Evolutionary conservation across 2,329 filamentous ascomycete species (phyloP), one percentile per base, ranked within the genome.

Genomic region (Penicillium sp.): DNA sequence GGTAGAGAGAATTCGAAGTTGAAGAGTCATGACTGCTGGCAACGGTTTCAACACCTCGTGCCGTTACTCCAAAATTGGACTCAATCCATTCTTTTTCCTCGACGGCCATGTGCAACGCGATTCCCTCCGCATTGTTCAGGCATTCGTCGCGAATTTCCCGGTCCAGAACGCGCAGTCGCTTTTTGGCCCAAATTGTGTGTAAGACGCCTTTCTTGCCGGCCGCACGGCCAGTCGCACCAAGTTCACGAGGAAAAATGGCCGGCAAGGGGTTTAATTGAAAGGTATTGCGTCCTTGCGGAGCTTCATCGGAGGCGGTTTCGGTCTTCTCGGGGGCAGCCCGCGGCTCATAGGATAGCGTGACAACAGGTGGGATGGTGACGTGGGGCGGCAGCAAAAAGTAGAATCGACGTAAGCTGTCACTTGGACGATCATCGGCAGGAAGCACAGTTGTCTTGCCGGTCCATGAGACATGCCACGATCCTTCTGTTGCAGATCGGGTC

Each of bases 101-200:
- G 32, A 85, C 61, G 0, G 83, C 86, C 82, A 94, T 94, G 57
- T 86, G 79, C 39, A 93, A 67, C 1, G 84, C 88, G 12, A 95
- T 77, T 13, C 88, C 84, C 66, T 95, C 88, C 9, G 76, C 74
- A 57, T 93, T 94, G 46, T 73, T 70, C 51, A 74, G 75, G 57
- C 82, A 75, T 67, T 94, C 88, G 6, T 70, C 69, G 7, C 76
- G 77, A 51, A 94, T 90, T 68, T 95, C 88, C 41, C 73, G 73
- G 35, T 87, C 78, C 32, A 95, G 69, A 45, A 84, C 80, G 20
- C 79, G 77, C 14, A 95, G 68, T 28, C 88, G 74, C 61, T 85
- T 82, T 70, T 88, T 88, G 12, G 85, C 89, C 87, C 89, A 95
- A 41, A 90, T 79, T 2, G 86, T 94, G 59, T 94, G 89, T 42